Percentiles rank a stretch among this genome's conserved stretches.
These are phyloP conservation scores for Suillus discolor DNA, from an alignment of 768 basidiomycete species.

Conservation along the genomic window DNA sequence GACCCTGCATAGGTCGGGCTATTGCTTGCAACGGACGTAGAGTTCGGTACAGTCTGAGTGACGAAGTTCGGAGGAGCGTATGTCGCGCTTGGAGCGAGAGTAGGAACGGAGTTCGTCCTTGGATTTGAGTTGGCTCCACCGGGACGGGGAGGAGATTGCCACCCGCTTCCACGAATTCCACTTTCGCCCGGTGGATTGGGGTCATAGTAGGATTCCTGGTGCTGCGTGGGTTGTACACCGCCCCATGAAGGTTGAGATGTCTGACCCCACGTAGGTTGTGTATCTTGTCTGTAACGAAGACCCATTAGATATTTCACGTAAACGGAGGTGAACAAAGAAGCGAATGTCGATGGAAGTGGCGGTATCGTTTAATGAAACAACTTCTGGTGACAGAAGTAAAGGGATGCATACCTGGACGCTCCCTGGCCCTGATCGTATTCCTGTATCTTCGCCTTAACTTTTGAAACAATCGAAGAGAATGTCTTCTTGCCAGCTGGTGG, in stretches of 20 bases:
- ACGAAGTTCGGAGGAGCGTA: constrained; percentile 7
- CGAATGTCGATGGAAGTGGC: neutral
- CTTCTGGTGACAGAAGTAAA: neutral
- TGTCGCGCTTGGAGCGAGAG: neutral
- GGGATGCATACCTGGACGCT: constrained; percentile 13
- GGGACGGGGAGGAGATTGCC: constrained; percentile 3
- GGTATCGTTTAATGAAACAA: neutral
- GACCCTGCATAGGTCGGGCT: constrained; percentile 11
- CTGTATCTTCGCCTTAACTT: constrained; percentile 83
- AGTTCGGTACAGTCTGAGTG: constrained; percentile 2
- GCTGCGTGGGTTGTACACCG: constrained; percentile 15
- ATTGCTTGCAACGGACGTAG: constrained; percentile 6
- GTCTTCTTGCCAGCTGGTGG: constrained; percentile 75
- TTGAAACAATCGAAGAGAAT: constrained; percentile 67
- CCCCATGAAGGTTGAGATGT: constrained; percentile 15
- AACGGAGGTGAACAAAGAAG: neutral
- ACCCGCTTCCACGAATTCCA: neutral
- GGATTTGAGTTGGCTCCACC: neutral
- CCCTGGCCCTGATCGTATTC: constrained; percentile 63
- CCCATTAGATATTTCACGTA: neutral
- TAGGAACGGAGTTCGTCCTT: neutral
- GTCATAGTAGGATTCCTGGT: constrained; percentile 37
- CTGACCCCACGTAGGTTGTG: constrained; percentile 9
- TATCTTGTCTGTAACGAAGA: neutral
- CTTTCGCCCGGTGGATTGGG: constrained; percentile 29